Evolutionary conservation across 805 yeast species (phyloP).

Genomic region (Priceomyces haplophilus): DNA sequence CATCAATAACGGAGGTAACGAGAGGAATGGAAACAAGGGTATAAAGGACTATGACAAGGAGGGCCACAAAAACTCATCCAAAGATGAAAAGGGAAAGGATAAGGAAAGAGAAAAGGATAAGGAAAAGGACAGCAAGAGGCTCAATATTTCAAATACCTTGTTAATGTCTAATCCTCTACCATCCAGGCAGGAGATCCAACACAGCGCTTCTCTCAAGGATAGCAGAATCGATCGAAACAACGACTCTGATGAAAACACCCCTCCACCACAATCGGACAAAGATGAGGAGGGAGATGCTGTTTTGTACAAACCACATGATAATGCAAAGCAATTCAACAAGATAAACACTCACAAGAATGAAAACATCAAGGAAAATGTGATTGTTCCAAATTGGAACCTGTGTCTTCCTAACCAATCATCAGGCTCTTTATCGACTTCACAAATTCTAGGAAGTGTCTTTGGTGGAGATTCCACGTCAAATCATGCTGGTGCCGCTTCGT

Average conservation of each 20-base stretch:
- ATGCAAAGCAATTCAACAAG: slow-evolving; percentile 37
- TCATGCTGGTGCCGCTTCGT: slow-evolving; percentile 13
- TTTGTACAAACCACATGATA: slow-evolving; percentile 41
- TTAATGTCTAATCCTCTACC: slow-evolving; percentile 31
- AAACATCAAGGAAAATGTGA: slow-evolving; percentile 36
- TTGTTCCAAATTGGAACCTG: slow-evolving; percentile 41
- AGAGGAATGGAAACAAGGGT: slow-evolving; percentile 6
- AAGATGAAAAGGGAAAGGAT: neutral
- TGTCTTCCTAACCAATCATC: slow-evolving; percentile 32
- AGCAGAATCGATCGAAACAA: slow-evolving; percentile 9
- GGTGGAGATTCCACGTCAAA: slow-evolving; percentile 26
- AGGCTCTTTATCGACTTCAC: slow-evolving; percentile 11
- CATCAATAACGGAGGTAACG: slow-evolving; percentile 8
- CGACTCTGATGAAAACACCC: slow-evolving; percentile 8
- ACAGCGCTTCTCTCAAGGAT: slow-evolving; percentile 5
- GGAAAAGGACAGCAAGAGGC: slow-evolving; percentile 8
- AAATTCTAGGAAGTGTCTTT: slow-evolving; percentile 20
- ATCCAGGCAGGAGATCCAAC: slow-evolving; percentile 12
- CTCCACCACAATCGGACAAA: slow-evolving; percentile 8
- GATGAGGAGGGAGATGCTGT: slow-evolving; percentile 37
- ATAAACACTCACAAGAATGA: slow-evolving; percentile 46
- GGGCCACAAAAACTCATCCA: neutral
- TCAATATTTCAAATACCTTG: slow-evolving; percentile 26
- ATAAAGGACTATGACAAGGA: slow-evolving; percentile 5
- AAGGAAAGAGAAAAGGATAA: slow-evolving; percentile 12